phyloP scores from a whole-genome alignment of 2,329 filamentous ascomycete species.

The Colletotrichum simmondsii region DNA sequence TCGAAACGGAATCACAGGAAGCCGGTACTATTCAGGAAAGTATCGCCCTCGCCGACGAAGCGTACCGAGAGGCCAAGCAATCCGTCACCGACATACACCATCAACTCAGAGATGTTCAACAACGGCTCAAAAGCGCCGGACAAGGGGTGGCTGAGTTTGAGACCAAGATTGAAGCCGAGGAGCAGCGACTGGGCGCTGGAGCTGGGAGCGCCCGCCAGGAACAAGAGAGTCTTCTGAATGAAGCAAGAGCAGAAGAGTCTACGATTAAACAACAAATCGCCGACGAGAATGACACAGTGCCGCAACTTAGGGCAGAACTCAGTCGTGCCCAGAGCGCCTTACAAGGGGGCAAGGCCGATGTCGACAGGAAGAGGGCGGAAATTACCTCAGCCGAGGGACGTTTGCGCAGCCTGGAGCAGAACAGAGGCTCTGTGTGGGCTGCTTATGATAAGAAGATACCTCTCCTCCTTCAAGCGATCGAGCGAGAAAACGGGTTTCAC shows the following conservation, averaged over 20 bases:
- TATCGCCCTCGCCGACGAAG: constrained; percentile 38
- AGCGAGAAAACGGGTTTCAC: constrained; percentile 74
- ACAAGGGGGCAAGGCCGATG: neutral
- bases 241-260: constrained; percentile 37
- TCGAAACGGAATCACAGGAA: constrained; percentile 12
- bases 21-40: constrained; percentile 1
- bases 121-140: constrained; percentile 65
- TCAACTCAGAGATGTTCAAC: constrained; percentile 70
- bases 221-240: constrained; percentile 43
- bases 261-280: constrained; percentile 31
- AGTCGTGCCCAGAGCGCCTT: constrained; percentile 6
- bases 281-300: neutral
- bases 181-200: constrained; percentile 70
- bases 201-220: constrained; percentile 75
- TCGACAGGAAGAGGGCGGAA: constrained; percentile 35
- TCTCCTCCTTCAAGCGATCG: constrained; percentile 74
- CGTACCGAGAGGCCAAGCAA: constrained; percentile 62
- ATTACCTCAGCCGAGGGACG: constrained; percentile 30
- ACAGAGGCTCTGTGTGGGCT: constrained; percentile 64
- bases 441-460: constrained; percentile 74
- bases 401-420: constrained; percentile 19
- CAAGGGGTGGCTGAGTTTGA: constrained; percentile 57
- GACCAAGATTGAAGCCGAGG: constrained; percentile 64
- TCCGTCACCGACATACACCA: constrained; percentile 68
- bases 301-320: constrained; percentile 5